Evolutionary conservation across 2,329 filamentous ascomycete genomes (phyloP), one percentile per base, ranked within the genome.

Genomic region (Shiraia sp.): DNA sequence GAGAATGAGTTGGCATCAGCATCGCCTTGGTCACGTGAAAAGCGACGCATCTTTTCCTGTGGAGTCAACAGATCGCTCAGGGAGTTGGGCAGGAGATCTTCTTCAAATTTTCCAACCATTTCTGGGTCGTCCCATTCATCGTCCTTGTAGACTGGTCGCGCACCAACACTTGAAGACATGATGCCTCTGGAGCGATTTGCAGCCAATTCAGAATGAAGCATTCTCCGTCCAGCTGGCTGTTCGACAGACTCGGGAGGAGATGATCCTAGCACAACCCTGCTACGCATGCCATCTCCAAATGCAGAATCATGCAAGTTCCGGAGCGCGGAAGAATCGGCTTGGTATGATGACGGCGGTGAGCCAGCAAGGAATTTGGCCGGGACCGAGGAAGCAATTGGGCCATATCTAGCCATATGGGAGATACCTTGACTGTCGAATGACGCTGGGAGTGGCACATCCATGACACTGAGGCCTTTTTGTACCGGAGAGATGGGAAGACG

Each of bases 401-500:
- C 93, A 66, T 91, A 90, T 45, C 90, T 83, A 13, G 92, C 91
- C 49, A 90, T 90, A 66, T 92, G 88, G 9, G 91, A 96, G 38
- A 96, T 88, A 35, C 91, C 92, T 62, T 96, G 93, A 58, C 90
- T 95, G 70, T 97, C 93, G 67, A 97, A 96, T 0, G 92, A 97
- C 7, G 91, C 89, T 1, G 93, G 93, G 7, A 97, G 80, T 12
- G 90, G 90, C 2, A 90, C 93, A 72, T 97, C 92, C 49, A 96
- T 80, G 10, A 95, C 88, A n/a, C 88, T 93, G n/a, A 96, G 85
- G 38, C 82, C 82, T 55, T 77, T 79, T 36, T 82, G 81, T 35
- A 80, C 80, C 0, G 91, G 90, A 10, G 91, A 95, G 37, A 93
- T 80, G 16, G 87, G 87, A 27, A 91, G 78, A n/a, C 87, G 83